A percentile compares a stretch with the other conserved stretches of the same genome.
Conservation (phyloP, 441 rosid genomes). For the Isatis lusitanica region DNA sequence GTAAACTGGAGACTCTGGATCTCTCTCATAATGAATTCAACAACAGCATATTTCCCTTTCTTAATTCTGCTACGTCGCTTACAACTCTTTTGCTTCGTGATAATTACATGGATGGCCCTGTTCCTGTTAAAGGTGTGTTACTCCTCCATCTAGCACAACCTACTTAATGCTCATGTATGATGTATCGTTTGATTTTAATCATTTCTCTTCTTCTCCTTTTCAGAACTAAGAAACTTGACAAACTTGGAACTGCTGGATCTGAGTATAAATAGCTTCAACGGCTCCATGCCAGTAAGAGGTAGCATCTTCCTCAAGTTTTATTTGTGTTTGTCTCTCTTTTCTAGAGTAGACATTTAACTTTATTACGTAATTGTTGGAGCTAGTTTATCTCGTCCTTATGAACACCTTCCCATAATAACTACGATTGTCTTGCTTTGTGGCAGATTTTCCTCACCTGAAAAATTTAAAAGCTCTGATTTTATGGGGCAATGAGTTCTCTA, state of each 20-base stretch:
- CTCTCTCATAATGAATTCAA: not conserved
- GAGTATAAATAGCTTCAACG: not conserved
- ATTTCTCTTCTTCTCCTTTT: not conserved
- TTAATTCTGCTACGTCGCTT: not conserved
- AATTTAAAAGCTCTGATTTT: not conserved
- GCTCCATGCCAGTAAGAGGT: not conserved
- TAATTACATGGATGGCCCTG: not conserved
- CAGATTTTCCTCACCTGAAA: not conserved
- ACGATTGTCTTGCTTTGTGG: not conserved
- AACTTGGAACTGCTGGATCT: not conserved
- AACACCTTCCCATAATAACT: no score
- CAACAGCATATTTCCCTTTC: not conserved
- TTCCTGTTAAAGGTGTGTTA: not conserved
- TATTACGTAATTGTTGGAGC: no score
- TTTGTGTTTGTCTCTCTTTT: no score
- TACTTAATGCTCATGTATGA: not conserved
- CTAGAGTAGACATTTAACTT: no score
- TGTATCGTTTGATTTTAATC: not conserved
- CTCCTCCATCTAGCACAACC: not conserved
- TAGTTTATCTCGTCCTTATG: not conserved
- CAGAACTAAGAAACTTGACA: not conserved
- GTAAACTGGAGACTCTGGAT: not conserved
- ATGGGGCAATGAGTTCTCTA: not conserved
- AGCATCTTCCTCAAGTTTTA: not conserved
- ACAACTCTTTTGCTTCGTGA: not conserved